Base-by-base conservation (phyloP, 495 filamentous ascomycete genomes). In the Pyronema domesticum region DNA sequence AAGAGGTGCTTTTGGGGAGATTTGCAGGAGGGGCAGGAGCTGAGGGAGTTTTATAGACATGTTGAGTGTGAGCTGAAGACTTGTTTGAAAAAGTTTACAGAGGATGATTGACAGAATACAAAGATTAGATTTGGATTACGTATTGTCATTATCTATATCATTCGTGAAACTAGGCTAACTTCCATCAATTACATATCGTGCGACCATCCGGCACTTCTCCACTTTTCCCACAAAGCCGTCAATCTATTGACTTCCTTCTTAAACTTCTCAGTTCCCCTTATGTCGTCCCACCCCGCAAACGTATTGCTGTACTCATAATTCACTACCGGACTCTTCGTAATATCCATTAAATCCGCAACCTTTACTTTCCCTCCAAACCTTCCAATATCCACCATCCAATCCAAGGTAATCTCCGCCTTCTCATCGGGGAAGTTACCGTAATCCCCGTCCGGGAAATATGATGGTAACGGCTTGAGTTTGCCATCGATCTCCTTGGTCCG, bases 261-360 rank as follows among this genome's bases (percentile, higher is more conserved):
- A n/a, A 11, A 14, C 13, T 47, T 19, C 23, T 47, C 45, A 47
- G 45, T n/a, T 10, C 47, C 34, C 30, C 19, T 35, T 11, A 13
- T 34, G 36, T 50, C 30, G 4, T 35, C 47, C 9, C 17, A 50
- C 11, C 36, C 13, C 1, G 47, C 47, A 36, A 8, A 34, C 1
- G 47, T 23, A 34, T 50, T 50, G 9, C 5, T 50, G 47, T 50
- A 50, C 11, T 50, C 13, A 17, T 50, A 50, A 50, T 36, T 36
- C 9, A 50, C 11, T 3, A 50, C 19, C 23, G 23, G 23, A 4
- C 30, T 17, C 3, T 17, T 23, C 11, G 13, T 10, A 36, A 64
- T 64, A 44, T 60, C 42, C 62, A 63, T 60, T 7, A 64, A 45
- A 3, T 64, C 55, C 13, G 11, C 35, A 51, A 60, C 52, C 43